Percentiles rank a stretch among this genome's conserved stretches.
phyloP scores from a whole-genome alignment of 371 early-diverging fungal species.

The Syncephalastrum racemosum region DNA sequence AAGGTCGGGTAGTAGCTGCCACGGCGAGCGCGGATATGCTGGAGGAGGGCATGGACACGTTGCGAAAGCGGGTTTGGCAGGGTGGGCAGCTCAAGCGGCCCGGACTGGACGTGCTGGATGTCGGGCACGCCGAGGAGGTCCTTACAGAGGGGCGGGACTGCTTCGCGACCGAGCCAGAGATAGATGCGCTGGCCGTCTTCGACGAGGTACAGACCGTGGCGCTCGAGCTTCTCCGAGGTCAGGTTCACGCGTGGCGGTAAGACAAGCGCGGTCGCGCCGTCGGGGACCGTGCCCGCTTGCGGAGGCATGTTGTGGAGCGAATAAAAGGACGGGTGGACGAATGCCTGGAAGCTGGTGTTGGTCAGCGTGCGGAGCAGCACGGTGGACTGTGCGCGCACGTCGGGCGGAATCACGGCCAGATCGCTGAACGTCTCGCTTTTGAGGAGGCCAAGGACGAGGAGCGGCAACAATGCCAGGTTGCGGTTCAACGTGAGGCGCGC shows the following conservation, averaged over 20 bases:
- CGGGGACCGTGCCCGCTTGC: constrained; percentile 28
- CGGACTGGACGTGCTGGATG: constrained; percentile 31
- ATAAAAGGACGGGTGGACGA: constrained; percentile 63
- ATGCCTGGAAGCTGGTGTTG: constrained; percentile 48
- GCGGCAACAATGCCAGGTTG: constrained; percentile 69
- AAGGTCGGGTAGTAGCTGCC: constrained; percentile 59
- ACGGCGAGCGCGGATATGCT: constrained; percentile 20
- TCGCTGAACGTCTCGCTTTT: constrained; percentile 59
- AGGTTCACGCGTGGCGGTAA: constrained; percentile 65
- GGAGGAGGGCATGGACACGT: constrained; percentile 28
- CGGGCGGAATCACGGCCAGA: constrained; percentile 39
- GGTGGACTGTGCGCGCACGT: constrained; percentile 58
- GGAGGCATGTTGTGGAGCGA: constrained; percentile 69
- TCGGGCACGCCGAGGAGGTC: constrained; percentile 53
- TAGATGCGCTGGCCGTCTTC: constrained; percentile 67
- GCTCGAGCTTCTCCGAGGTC: constrained; percentile 73
- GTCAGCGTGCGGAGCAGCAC: constrained; percentile 65
- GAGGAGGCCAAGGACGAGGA: constrained; percentile 61
- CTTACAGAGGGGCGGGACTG: constrained; percentile 59
- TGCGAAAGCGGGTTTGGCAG: constrained; percentile 36
- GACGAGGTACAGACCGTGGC: constrained; percentile 74
- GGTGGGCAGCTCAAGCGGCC: constrained; percentile 32
- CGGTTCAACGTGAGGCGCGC: constrained; percentile 65
- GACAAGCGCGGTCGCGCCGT: constrained; percentile 5
- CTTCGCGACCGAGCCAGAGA: constrained; percentile 76